Percentiles rank a stretch among this genome's conserved stretches.
Evolutionary conservation across 1,139 yeast genomes (phyloP).

Genomic region (Arxiozyma bovina): DNA sequence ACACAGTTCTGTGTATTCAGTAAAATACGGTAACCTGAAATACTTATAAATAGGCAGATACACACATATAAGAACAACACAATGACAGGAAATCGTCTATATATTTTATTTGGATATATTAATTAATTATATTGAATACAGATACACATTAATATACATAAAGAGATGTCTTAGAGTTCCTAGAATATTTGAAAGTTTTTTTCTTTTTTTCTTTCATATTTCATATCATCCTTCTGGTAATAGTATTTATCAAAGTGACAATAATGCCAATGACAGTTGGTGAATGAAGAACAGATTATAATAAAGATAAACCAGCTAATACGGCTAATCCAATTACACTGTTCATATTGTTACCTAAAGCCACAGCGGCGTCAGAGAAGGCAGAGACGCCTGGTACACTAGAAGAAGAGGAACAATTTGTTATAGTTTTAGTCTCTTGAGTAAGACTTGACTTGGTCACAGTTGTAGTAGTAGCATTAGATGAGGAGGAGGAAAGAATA

Average conservation of each 20-base stretch:
- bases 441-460: slow-evolving; percentile 8
- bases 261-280: not conserved
- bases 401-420: slow-evolving; percentile 3
- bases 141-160: not conserved
- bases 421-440: not conserved
- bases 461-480: slow-evolving; percentile 10
- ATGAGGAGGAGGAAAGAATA: slow-evolving; percentile 1
- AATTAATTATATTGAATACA: too few relatives aligned
- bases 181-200: too few relatives aligned
- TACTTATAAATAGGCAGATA: too few relatives aligned
- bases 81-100: too few relatives aligned
- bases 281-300: not conserved
- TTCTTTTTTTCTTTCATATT: too few relatives aligned
- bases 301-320: slow-evolving; percentile 3
- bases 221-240: too few relatives aligned
- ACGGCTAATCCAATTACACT: not conserved
- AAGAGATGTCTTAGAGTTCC: too few relatives aligned
- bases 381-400: slow-evolving; percentile 1
- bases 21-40: not conserved
- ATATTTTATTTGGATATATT: not conserved
- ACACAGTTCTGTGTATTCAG: too few relatives aligned
- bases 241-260: not conserved
- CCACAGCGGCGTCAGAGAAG: slow-evolving; percentile 1
- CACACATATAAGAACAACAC: not conserved
- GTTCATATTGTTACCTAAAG: not conserved